A percentile compares a stretch with the other conserved stretches of the same genome.
Conservation (phyloP, 2,329 filamentous ascomycete genomes). For the Ascochyta lentis region DNA sequence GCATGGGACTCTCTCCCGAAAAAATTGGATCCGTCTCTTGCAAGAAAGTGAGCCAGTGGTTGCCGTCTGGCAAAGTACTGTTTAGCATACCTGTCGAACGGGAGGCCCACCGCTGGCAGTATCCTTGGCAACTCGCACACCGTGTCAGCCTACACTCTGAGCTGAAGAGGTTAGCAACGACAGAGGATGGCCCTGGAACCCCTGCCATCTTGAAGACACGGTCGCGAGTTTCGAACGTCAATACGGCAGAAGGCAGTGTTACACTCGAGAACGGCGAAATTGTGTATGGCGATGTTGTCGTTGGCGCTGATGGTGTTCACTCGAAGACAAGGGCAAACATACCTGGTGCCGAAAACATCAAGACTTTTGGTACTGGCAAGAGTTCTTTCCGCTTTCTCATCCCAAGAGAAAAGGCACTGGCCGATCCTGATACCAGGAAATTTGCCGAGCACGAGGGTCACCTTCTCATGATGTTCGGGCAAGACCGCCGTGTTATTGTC, state of each 20-base stretch:
- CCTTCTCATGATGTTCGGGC: slow-evolving; percentile 53
- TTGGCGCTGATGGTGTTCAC: slow-evolving; percentile 64
- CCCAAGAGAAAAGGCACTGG: slow-evolving; percentile 52
- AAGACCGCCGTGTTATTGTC: slow-evolving; percentile 55
- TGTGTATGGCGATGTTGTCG: slow-evolving; percentile 57
- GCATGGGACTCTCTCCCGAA: slow-evolving; percentile 53
- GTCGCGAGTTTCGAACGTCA: slow-evolving; percentile 54
- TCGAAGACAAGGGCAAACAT: slow-evolving; percentile 41
- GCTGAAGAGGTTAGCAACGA: slow-evolving; percentile 57
- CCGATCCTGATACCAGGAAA: slow-evolving; percentile 49
- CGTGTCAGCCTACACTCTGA: slow-evolving; percentile 61
- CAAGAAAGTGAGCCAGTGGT: slow-evolving; percentile 48
- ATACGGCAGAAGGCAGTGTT: slow-evolving; percentile 39
- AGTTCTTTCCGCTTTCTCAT: slow-evolving; percentile 66
- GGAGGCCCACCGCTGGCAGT: slow-evolving; percentile 57
- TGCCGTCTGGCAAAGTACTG: slow-evolving; percentile 44
- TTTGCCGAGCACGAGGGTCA: slow-evolving; percentile 50
- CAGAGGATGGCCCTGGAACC: slow-evolving; percentile 42
- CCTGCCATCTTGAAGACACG: slow-evolving; percentile 51
- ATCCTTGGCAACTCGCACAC: slow-evolving; percentile 62
- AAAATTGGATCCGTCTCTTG: slow-evolving; percentile 47
- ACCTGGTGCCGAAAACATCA: slow-evolving; percentile 39
- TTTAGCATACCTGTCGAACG: slow-evolving; percentile 48
- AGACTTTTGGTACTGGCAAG: slow-evolving; percentile 58
- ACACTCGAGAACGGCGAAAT: slow-evolving; percentile 50